Conservation (phyloP, 1,284 basidiomycete species). For the Thelephora terrestris region DNA sequence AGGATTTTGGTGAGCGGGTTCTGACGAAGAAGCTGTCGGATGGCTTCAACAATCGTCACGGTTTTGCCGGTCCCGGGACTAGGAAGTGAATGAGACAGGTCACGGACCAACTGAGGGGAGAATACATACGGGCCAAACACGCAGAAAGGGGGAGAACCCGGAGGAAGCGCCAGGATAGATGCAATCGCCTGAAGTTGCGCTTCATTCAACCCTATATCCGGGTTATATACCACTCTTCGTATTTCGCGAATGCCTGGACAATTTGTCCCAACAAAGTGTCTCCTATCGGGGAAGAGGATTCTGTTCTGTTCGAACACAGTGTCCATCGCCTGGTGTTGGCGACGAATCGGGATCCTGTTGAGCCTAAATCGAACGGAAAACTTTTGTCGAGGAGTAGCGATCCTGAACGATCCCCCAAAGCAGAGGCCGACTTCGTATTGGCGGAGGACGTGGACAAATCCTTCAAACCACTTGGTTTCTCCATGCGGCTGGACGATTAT, state of each 20-base stretch:
- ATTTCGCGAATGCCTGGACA: slow-evolving; percentile 10
- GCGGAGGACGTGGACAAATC: slow-evolving; percentile 44
- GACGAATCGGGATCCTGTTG: slow-evolving; percentile 38
- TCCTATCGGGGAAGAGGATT: slow-evolving; percentile 30
- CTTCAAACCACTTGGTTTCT: slow-evolving; percentile 38
- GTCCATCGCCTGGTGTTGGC: slow-evolving; percentile 50
- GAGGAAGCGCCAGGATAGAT: slow-evolving; percentile 33
- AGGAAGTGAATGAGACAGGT: neutral
- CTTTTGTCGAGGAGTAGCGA: slow-evolving; percentile 13
- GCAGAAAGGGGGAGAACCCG: slow-evolving; percentile 45
- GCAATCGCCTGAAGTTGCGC: slow-evolving; percentile 45
- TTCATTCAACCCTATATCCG: slow-evolving; percentile 34
- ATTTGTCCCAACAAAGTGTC: slow-evolving; percentile 17
- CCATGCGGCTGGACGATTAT: slow-evolving; percentile 37
- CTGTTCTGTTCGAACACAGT: slow-evolving; percentile 28
- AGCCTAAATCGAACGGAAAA: slow-evolving; percentile 46
- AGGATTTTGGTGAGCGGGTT: slow-evolving; percentile 40
- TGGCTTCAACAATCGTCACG: slow-evolving; percentile 55
- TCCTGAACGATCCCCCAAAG: slow-evolving; percentile 37
- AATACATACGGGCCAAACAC: slow-evolving; percentile 56
- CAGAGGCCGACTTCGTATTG: slow-evolving; percentile 40
- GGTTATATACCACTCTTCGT: slow-evolving; percentile 26
- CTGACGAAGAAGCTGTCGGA: slow-evolving; percentile 40
- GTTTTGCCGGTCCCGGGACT: slow-evolving; percentile 66
- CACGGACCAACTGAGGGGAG: neutral